Evolutionary conservation across 2,329 filamentous ascomycete species (phyloP), one percentile per base, ranked within the genome.

Genomic region (Fusarium nisikadoi): DNA sequence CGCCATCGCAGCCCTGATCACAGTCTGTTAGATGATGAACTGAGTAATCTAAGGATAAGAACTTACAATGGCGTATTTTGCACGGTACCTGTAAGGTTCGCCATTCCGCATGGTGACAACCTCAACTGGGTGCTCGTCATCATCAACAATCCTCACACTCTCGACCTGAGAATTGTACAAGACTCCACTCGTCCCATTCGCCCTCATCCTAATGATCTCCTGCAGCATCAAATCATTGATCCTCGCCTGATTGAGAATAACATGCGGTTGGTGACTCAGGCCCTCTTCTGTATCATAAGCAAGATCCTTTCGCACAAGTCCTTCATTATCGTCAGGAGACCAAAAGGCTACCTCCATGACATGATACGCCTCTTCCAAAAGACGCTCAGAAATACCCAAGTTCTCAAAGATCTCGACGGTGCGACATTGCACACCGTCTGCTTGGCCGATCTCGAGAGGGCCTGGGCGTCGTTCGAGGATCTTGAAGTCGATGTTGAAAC

Each of bases 341-440:
- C 87, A 89, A 61, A 88, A 75, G 2, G 83, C 79, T 62, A 91
- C 88, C 52, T 79, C 92, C 20, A 92, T 84, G 82, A 93, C 88
- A 78, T 90, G 90, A 76, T 92, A 92, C 12, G 88, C 86, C 75
- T 93, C 91, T 58, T 89, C 89, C 86, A 89, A 89, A 1, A 86
- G 86, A 4, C 87, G 83, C 58, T 93, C 87, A 5, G 84, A 89
- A 60, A 94, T 88, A 1, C 89, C 92, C 67, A 94, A 90, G 29
- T 88, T 90, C 73, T 94, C 91, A 63, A 94, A 89, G 11, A 94
- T 92, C 78, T 94, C 90, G 8, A 93, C 83, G 0, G 90, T 92
- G 4, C 91, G 88, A 70, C 87, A 88, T 80, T 93, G 89, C 13
- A 82, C 79, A 13, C 85, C 83, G 64, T 86, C 83, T 39, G 85